Conservation (phyloP, 768 basidiomycete species). For the Pulveroboletus sp. region DNA sequence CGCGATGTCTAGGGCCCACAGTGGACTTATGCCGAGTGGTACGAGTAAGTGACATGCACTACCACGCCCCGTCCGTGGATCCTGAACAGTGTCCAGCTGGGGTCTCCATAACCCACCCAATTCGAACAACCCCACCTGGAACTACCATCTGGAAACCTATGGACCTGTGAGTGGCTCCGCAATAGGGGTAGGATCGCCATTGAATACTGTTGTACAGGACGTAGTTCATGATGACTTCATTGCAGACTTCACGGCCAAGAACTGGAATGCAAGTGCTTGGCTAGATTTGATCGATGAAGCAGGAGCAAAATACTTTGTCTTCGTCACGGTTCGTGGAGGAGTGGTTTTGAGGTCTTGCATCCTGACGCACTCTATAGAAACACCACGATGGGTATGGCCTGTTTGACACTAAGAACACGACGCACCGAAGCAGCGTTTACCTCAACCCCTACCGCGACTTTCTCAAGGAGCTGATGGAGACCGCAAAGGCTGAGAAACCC, state of each 20-base stretch:
- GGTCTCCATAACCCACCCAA: slow-evolving; percentile 35
- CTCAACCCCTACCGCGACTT: slow-evolving; percentile 51
- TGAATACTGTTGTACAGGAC: slow-evolving; percentile 24
- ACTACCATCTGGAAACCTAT: slow-evolving; percentile 46
- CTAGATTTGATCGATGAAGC: slow-evolving; percentile 49
- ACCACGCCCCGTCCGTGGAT: too few relatives aligned
- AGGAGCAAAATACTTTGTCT: slow-evolving; percentile 59
- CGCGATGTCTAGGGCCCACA: slow-evolving; percentile 33
- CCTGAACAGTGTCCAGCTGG: slow-evolving; percentile 26
- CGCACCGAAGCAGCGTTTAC: slow-evolving; percentile 44
- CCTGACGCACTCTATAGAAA: slow-evolving; percentile 34
- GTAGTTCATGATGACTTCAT: slow-evolving; percentile 58
- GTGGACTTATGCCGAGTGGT: slow-evolving; percentile 50
- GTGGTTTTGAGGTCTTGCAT: background rate
- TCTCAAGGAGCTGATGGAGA: slow-evolving; percentile 44
- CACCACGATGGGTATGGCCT: slow-evolving; percentile 59
- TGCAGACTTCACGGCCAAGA: slow-evolving; percentile 44
- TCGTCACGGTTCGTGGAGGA: slow-evolving; percentile 40
- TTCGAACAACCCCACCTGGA: slow-evolving; percentile 40
- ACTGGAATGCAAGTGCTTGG: slow-evolving; percentile 54
- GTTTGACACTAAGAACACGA: slow-evolving; percentile 53
- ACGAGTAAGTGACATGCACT: slow-evolving; percentile 36
- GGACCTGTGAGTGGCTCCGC: slow-evolving; percentile 27
- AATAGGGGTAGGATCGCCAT: background rate
- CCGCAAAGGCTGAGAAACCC: slow-evolving; percentile 47